phyloP scores from a whole-genome alignment of 108 stramenopile genomes.

The Pseudonitzschia multiseries region DNA sequence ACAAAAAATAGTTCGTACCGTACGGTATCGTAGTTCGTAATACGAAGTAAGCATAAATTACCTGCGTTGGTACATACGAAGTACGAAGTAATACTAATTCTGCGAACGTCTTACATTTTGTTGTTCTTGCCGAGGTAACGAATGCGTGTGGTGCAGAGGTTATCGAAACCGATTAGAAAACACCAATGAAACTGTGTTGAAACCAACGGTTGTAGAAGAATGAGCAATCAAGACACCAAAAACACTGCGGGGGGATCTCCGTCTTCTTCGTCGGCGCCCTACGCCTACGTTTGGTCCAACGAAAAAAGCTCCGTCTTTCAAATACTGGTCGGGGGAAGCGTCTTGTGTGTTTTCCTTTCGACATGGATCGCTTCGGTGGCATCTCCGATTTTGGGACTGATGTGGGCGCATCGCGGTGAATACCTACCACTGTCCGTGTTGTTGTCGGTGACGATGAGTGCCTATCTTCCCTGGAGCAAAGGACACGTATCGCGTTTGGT shows the following conservation, averaged over 20 bases:
- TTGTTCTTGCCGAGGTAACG: no score
- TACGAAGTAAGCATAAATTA: no score
- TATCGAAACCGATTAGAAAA: no score
- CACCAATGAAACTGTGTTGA: no score
- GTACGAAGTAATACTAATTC: no score
- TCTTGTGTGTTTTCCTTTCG: conserved; percentile 7
- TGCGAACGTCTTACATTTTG: no score
- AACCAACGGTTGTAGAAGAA: neutral
- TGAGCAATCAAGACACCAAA: neutral
- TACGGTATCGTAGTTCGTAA: no score
- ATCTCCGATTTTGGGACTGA: neutral
- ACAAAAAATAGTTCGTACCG: no score
- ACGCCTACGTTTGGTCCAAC: neutral
- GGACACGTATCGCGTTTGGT: conserved; percentile 24
- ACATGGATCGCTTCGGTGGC: conserved; percentile 5
- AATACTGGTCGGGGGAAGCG: conserved; percentile 3
- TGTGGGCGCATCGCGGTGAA: neutral
- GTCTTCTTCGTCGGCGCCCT: neutral
- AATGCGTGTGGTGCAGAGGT: no score
- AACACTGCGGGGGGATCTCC: neutral
- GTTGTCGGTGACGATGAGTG: conserved; percentile 28
- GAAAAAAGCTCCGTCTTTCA: neutral
- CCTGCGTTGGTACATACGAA: no score
- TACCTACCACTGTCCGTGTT: conserved; percentile 13
- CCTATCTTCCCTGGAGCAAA: conserved; percentile 56